A percentile compares a stretch with the other conserved stretches of the same genome.
phyloP scores from a whole-genome alignment of 352 stramenopile genomes.

The Plasmopara muralis region DNA sequence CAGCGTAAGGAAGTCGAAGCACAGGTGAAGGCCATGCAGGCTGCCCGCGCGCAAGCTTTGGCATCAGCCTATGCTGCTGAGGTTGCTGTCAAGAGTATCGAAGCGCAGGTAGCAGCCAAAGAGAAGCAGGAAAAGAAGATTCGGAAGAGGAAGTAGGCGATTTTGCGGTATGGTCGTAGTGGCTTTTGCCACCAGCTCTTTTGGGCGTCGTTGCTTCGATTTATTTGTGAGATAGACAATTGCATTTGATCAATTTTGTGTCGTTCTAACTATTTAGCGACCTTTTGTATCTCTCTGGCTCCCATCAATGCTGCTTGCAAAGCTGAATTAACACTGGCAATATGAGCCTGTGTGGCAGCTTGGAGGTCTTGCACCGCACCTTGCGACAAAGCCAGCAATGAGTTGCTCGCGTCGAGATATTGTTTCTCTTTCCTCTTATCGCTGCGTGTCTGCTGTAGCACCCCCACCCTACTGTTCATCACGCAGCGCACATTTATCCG shows the following conservation, averaged over 20 bases:
- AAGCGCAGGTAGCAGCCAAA: slow-evolving; percentile 30
- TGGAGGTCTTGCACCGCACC: slow-evolving; percentile 37
- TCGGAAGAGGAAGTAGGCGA: slow-evolving; percentile 61
- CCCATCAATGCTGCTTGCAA: slow-evolving; percentile 20
- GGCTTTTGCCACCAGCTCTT: slow-evolving; percentile 6
- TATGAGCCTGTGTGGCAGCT: slow-evolving; percentile 44
- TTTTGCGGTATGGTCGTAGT: slow-evolving; percentile 2
- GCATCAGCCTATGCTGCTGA: slow-evolving; percentile 35
- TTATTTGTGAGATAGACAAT: slow-evolving; percentile 34
- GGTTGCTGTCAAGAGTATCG: slow-evolving; percentile 32
- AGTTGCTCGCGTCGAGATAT: neutral
- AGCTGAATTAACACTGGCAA: slow-evolving; percentile 33
- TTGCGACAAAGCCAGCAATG: slow-evolving; percentile 15
- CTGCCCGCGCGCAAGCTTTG: slow-evolving; percentile 43
- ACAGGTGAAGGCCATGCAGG: slow-evolving; percentile 64
- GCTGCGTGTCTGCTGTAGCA: slow-evolving; percentile 4
- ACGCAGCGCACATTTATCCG: slow-evolving; percentile 36
- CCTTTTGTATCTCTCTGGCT: slow-evolving; percentile 10
- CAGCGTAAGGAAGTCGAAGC: slow-evolving; percentile 66
- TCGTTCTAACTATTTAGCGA: slow-evolving; percentile 12
- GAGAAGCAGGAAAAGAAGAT: slow-evolving; percentile 33
- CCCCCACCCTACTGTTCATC: slow-evolving; percentile 22
- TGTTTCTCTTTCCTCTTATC: slow-evolving; percentile 2
- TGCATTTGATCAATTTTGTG: slow-evolving; percentile 29
- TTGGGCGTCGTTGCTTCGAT: slow-evolving; percentile 15